Conservation (phyloP, 805 yeast species). For the Metschnikowia cerradonensis region DNA sequence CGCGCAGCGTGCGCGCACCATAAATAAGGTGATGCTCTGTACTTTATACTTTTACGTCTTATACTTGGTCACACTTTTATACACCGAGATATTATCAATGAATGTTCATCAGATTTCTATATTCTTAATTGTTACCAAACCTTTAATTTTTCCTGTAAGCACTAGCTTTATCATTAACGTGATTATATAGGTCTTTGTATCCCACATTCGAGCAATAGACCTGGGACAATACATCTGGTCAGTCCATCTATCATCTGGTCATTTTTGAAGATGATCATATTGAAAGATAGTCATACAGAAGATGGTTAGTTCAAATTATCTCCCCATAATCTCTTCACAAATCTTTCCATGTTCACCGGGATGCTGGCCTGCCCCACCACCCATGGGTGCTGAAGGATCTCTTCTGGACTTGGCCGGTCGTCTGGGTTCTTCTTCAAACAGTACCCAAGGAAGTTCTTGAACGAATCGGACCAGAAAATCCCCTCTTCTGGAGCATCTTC, state of each 20-base stretch:
- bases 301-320: not conserved
- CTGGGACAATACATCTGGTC: too few relatives aligned
- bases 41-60: not conserved
- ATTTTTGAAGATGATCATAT: too few relatives aligned
- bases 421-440: conserved; percentile 77
- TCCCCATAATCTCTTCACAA: conserved; percentile 73
- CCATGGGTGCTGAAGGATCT: conserved; percentile 95
- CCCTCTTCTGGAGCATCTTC: conserved; percentile 72
- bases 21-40: not conserved
- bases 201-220: too few relatives aligned
- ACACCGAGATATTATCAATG: too few relatives aligned
- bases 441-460: conserved; percentile 75
- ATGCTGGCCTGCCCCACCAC: conserved; percentile 68
- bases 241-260: too few relatives aligned
- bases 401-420: conserved; percentile 87
- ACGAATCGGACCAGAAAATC: conserved; percentile 76
- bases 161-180: not conserved
- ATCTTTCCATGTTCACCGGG: conserved; percentile 79
- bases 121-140: too few relatives aligned
- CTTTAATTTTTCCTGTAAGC: too few relatives aligned
- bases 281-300: too few relatives aligned
- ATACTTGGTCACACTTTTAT: too few relatives aligned
- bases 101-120: too few relatives aligned
- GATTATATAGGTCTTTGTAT: not conserved
- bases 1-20: conserved; percentile 17